These are phyloP conservation scores for Magnolia officinalis DNA, from an alignment of 164 flowering plant species.

Conservation along the genomic window DNA sequence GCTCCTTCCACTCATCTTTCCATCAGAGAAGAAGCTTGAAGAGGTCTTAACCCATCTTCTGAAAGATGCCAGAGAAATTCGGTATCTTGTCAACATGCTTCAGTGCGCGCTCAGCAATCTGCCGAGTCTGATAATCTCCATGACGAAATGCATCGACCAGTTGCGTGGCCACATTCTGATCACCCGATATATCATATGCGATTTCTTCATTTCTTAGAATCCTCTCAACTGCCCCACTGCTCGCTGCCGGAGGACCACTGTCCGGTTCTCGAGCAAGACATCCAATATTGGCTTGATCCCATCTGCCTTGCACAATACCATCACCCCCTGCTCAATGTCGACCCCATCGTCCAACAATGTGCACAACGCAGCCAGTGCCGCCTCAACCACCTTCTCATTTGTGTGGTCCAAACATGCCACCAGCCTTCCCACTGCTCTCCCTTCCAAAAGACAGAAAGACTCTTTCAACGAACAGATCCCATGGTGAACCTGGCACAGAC, in stretches of 20 bases:
- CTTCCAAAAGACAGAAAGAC: slow-evolving; percentile 77
- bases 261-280: slow-evolving; percentile 32
- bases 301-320: slow-evolving; percentile 48
- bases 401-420: slow-evolving; percentile 81
- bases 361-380: slow-evolving; percentile 79
- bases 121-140: slow-evolving; percentile 77
- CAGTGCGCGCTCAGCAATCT: slow-evolving; percentile 87
- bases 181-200: slow-evolving; percentile 31
- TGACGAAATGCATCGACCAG: slow-evolving; percentile 96
- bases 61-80: slow-evolving; percentile 83
- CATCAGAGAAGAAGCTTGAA: neutral
- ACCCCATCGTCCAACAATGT: slow-evolving; percentile 84
- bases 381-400: slow-evolving; percentile 79
- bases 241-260: slow-evolving; percentile 28
- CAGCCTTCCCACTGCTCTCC: slow-evolving; percentile 66
- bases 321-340: slow-evolving; percentile 64
- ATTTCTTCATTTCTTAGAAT: slow-evolving; percentile 31
- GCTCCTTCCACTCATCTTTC: neutral
- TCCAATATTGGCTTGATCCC: slow-evolving; percentile 31
- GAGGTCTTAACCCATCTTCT: slow-evolving; percentile 35
- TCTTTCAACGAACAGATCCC: slow-evolving; percentile 73
- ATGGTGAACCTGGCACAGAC: slow-evolving; percentile 63
- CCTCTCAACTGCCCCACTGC: slow-evolving; percentile 34
- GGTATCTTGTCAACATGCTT: slow-evolving; percentile 90
- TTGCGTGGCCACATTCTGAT: slow-evolving; percentile 72